Evolutionary conservation across 2,329 filamentous ascomycete genomes (phyloP).

Genomic region (Achaetomium macrosporum): DNA sequence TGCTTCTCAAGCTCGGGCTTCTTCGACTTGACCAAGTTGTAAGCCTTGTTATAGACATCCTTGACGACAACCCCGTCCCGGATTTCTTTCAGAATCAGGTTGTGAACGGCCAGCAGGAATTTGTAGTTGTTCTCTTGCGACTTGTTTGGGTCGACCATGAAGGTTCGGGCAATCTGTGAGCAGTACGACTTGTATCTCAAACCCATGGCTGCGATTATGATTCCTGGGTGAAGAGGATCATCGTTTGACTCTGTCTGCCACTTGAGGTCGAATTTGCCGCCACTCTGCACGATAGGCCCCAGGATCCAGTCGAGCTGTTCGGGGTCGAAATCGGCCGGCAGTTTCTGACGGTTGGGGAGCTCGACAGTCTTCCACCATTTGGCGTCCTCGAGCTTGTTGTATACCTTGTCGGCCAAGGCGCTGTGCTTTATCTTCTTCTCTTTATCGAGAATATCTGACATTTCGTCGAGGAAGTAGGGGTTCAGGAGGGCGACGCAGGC

Average conservation of each 20-base stretch:
- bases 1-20: conserved; percentile 94
- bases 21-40: conserved; percentile 74
- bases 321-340: conserved; percentile 81
- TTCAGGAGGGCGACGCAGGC: conserved; percentile 93
- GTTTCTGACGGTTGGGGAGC: conserved; percentile 63
- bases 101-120: conserved; percentile 76
- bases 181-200: conserved; percentile 95
- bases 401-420: conserved; percentile 76
- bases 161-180: conserved; percentile 86
- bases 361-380: conserved; percentile 86
- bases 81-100: conserved; percentile 83
- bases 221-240: conserved; percentile 78
- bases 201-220: conserved; percentile 88
- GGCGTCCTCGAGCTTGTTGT: conserved; percentile 83
- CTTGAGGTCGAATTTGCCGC: conserved; percentile 88
- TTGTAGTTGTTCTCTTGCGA: conserved; percentile 93
- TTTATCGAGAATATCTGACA: conserved; percentile 91
- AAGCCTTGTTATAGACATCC: conserved; percentile 86
- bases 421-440: conserved; percentile 97
- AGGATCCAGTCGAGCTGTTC: conserved; percentile 91
- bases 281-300: conserved; percentile 86
- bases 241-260: conserved; percentile 73
- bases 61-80: conserved; percentile 80
- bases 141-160: conserved; percentile 95
- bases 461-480: conserved; percentile 95